Evolutionary conservation across 805 yeast species (phyloP).

Genomic region (Zygoascus ofunaensis): DNA sequence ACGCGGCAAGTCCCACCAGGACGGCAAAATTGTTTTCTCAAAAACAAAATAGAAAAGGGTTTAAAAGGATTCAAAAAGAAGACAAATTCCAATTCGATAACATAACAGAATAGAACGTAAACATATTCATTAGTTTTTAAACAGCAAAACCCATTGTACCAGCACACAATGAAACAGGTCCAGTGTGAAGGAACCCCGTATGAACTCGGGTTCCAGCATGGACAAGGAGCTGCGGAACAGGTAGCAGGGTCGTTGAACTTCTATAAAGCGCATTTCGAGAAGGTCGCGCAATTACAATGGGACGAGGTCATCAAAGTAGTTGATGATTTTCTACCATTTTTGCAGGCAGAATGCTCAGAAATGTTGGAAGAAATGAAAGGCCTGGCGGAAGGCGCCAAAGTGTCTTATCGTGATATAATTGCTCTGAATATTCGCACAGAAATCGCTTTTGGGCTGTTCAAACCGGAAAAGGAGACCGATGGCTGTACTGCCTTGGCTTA

Average conservation of each 20-base stretch:
- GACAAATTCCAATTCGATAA: too few species aligned
- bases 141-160: too few species aligned
- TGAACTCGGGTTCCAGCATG: constrained; percentile 35
- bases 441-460: constrained; percentile 25
- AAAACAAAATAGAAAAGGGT: too few species aligned
- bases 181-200: constrained; percentile 43
- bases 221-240: constrained; percentile 26
- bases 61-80: too few species aligned
- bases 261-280: constrained; percentile 24
- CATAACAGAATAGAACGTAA: too few species aligned
- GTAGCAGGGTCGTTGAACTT: constrained; percentile 26
- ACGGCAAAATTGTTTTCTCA: too few species aligned
- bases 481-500: constrained; percentile 33
- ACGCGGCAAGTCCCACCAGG: too few species aligned
- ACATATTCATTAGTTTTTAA: too few species aligned
- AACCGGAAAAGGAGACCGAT: constrained; percentile 21
- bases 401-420: constrained; percentile 29
- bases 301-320: constrained; percentile 25
- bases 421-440: constrained; percentile 35
- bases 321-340: constrained; percentile 22
- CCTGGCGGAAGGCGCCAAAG: constrained; percentile 31
- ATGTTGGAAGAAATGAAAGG: constrained; percentile 32
- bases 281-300: constrained; percentile 25
- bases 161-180: constrained; percentile 1
- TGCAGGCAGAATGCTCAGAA: constrained; percentile 26